These are phyloP conservation scores for Ustilago sp. DNA, from an alignment of 1,284 basidiomycete genomes.

Conservation along the genomic window DNA sequence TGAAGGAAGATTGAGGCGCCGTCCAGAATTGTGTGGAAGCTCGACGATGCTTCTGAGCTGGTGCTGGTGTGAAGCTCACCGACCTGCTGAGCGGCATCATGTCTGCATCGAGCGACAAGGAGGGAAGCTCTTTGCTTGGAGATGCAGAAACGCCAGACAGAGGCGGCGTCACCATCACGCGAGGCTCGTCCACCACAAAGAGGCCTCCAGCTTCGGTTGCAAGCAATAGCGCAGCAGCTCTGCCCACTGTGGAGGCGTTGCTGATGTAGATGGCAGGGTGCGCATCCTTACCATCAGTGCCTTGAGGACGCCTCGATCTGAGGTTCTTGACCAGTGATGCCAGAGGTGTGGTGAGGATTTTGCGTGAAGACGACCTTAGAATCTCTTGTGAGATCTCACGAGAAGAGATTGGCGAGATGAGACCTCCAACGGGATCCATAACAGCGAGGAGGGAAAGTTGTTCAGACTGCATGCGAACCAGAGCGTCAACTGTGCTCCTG, in stretches of 20 bases:
- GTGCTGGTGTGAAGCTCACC: conserved; percentile 32
- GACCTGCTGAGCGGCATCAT: conserved; percentile 33
- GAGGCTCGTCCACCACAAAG: conserved; percentile 44
- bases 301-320: conserved; percentile 41
- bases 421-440: conserved; percentile 40
- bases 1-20: conserved; percentile 30
- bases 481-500: conserved; percentile 42
- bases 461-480: conserved; percentile 45
- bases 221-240: conserved; percentile 43
- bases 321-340: conserved; percentile 37
- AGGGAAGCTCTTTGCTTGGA: conserved; percentile 28
- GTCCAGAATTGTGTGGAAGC: conserved; percentile 49
- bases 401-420: conserved; percentile 45
- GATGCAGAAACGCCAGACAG: conserved; percentile 43
- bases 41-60: conserved; percentile 38
- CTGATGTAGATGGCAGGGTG: conserved; percentile 48
- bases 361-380: conserved; percentile 35
- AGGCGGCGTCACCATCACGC: conserved; percentile 46
- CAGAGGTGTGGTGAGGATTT: conserved; percentile 46
- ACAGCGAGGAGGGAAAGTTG: conserved; percentile 33
- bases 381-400: conserved; percentile 44
- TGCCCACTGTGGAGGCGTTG: conserved; percentile 26
- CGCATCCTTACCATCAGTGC: conserved; percentile 44
- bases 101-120: conserved; percentile 31
- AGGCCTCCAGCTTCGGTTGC: conserved; percentile 35